Conservation (phyloP, 768 basidiomycete genomes). For the Mrakia blollopis region DNA sequence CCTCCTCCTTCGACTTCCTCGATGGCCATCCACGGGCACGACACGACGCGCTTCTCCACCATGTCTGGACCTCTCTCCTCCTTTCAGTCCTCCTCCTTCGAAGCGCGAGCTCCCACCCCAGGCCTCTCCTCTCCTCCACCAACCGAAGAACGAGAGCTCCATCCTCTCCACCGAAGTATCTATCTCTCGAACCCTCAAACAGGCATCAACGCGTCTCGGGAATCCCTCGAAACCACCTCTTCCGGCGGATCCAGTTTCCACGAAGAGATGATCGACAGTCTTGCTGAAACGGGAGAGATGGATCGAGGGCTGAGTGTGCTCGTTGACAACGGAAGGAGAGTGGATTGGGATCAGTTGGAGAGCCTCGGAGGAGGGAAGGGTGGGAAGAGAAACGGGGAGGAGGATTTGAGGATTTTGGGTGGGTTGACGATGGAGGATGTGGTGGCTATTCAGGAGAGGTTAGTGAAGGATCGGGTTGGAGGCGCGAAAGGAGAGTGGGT, state of each 20-base stretch:
- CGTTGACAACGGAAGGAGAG: not conserved
- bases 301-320: constrained; percentile 7
- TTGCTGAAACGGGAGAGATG: not conserved
- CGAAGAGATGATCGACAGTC: not conserved
- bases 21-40: constrained; percentile 25
- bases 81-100: not conserved
- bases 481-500: not conserved
- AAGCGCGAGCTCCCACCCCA: not conserved
- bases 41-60: not conserved
- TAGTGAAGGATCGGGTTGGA: constrained; percentile 1
- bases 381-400: not conserved
- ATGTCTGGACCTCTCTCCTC: not conserved
- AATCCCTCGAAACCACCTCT: not conserved
- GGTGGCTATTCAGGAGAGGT: constrained; percentile 4
- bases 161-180: constrained; percentile 7
- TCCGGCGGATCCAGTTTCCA: constrained; percentile 1
- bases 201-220: not conserved
- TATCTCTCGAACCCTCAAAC: not conserved
- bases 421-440: constrained; percentile 1
- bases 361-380: not conserved
- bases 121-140: not conserved
- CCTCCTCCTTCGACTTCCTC: constrained; percentile 6
- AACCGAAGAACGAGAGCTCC: not conserved
- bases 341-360: not conserved
- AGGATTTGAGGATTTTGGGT: not conserved